Conservation (phyloP, 2,329 filamentous ascomycete species). For the Ophiocordyceps australis region DNA sequence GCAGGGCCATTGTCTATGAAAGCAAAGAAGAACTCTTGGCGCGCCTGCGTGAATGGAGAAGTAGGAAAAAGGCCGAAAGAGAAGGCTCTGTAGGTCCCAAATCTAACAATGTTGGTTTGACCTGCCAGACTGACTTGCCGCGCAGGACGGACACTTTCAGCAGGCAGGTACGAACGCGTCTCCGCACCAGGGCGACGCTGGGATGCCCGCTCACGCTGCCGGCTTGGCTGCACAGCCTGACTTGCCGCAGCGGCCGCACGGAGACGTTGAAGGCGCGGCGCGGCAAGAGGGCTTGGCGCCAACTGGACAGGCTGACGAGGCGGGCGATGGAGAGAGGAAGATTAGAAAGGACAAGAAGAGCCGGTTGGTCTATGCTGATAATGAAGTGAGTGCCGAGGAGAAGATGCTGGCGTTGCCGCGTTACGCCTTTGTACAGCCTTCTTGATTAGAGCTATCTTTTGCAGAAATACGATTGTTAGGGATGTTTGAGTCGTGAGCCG, state of each 20-base stretch:
- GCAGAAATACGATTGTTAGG: too few relatives aligned
- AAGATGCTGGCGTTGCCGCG: slow-evolving; percentile 64
- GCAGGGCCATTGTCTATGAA: slow-evolving; percentile 58
- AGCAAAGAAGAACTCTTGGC: slow-evolving; percentile 61
- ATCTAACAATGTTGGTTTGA: too few relatives aligned
- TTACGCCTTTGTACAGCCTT: slow-evolving; percentile 58
- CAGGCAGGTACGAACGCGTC: too few relatives aligned
- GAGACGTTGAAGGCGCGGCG: slow-evolving; percentile 48
- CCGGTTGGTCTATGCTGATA: slow-evolving; percentile 67
- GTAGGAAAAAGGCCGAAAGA: slow-evolving; percentile 41
- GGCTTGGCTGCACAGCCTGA: slow-evolving; percentile 17
- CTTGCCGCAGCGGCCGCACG: slow-evolving; percentile 25
- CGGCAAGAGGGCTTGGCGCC: too few relatives aligned
- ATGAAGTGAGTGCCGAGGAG: slow-evolving; percentile 70
- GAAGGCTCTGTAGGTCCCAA: too few relatives aligned
- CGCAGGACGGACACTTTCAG: slow-evolving; percentile 8
- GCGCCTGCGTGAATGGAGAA: slow-evolving; percentile 60
- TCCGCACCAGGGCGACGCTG: too few relatives aligned
- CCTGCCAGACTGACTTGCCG: not conserved
- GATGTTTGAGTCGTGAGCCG: too few relatives aligned
- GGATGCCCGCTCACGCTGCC: too few relatives aligned
- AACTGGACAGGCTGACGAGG: slow-evolving; percentile 45
- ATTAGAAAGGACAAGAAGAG: slow-evolving; percentile 47
- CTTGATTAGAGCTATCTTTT: too few relatives aligned
- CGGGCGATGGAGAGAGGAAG: slow-evolving; percentile 42